Evolutionary conservation across 2,329 filamentous ascomycete species (phyloP), one percentile per base, ranked within the genome.

Genomic region (Akanthomyces lecanii): DNA sequence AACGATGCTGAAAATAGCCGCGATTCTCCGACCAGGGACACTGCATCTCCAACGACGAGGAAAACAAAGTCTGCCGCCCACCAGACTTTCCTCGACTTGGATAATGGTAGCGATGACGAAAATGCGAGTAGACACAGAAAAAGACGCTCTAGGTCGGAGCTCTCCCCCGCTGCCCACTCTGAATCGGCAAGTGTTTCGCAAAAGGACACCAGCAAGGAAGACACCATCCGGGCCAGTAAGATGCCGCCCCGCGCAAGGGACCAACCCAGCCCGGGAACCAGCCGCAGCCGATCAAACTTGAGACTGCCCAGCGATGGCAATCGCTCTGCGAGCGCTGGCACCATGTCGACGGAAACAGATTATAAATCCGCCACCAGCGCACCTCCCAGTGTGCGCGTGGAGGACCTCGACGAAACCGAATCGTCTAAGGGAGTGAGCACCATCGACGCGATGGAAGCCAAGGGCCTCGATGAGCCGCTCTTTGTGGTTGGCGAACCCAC

Each of bases 401-500:
- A 83, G 38, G 66, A 63, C 54, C 67, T 72, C 18, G 78, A 70
- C 36, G 75, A 80, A 38, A 74, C 77, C 21, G 76, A 76, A 65
- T 67, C 70, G 0, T 53, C 72, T 14, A 72, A 69, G 12, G 71
- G 71, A 0, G 40, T 45, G n/a, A 53, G 60, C 33, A 55, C 30
- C 23, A 69, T 74, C 21, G 70, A 77, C 6, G 65, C 70, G 2
- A 72, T 75, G 54, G 71, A 73, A 64, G 65, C 69, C 4, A 79
- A 81, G 65, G 77, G 78, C 11, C 75, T 86, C 12, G 84, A 87
- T 59, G 84, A 86, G 69, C 84, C 84, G 5, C 80, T 83, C 25
- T 82, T 85, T 54, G 75, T 84, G 2, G 73, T 86, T 38, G 84
- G 84, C 38, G 81, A 85, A 28, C 84, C 84, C 8, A 83, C 85